Conservation (phyloP, 2,329 filamentous ascomycete species). For the Orbilia blumenaviensis region DNA sequence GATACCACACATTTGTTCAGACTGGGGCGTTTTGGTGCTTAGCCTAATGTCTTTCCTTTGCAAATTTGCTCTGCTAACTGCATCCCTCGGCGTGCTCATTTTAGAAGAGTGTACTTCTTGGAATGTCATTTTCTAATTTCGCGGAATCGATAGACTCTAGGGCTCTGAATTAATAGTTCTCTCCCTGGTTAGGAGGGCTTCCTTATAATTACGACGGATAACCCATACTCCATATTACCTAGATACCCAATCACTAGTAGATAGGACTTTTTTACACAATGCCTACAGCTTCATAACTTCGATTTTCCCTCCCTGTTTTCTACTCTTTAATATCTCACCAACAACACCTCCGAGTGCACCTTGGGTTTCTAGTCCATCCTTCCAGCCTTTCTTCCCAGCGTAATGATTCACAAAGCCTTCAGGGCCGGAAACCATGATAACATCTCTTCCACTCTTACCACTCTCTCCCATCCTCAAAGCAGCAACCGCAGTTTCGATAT, state of each 20-base stretch:
- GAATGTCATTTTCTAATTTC: neutral
- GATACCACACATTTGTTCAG: conserved; percentile 47
- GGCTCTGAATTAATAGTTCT: too few species aligned
- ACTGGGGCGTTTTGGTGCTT: conserved; percentile 49
- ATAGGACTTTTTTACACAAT: too few species aligned
- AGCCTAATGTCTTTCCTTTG: neutral
- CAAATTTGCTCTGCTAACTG: neutral
- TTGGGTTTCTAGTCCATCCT: conserved; percentile 75
- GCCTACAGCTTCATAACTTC: conserved; percentile 59
- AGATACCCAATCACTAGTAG: too few species aligned
- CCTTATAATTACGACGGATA: neutral
- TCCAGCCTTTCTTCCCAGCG: conserved; percentile 81
- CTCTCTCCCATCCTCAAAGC: conserved; percentile 62
- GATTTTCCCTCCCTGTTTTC: conserved; percentile 33
- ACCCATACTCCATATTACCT: neutral
- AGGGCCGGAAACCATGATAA: conserved; percentile 88
- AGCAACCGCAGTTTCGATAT: conserved; percentile 71
- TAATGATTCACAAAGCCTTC: conserved; percentile 86
- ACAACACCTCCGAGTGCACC: conserved; percentile 77
- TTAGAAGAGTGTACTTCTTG: neutral
- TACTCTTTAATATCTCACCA: conserved; percentile 67
- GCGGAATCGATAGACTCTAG: neutral
- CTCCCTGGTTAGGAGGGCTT: neutral
- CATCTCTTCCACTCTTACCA: conserved; percentile 65
- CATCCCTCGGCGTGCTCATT: neutral